Evolutionary conservation across 352 stramenopile species (phyloP).

Genomic region (Phytophthora citrophthora): DNA sequence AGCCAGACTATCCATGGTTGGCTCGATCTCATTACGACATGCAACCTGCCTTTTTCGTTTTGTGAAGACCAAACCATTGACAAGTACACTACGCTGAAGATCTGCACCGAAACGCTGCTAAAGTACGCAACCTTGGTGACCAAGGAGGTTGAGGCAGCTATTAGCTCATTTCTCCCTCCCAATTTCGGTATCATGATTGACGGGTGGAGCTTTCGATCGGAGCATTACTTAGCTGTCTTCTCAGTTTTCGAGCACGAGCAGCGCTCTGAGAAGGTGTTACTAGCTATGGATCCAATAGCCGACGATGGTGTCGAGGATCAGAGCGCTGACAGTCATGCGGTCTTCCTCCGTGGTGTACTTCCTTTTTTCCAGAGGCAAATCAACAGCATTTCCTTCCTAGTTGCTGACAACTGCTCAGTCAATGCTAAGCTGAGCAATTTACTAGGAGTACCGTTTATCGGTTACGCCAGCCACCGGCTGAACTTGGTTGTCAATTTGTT

Average conservation of each 20-base stretch:
- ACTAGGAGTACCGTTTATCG: slow-evolving; percentile 3
- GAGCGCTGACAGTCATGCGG: neutral
- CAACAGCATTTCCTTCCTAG: neutral
- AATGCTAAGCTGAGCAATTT: slow-evolving; percentile 1
- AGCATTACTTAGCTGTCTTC: slow-evolving; percentile 2
- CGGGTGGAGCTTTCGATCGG: slow-evolving; percentile 1
- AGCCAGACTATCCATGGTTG: slow-evolving; percentile 6
- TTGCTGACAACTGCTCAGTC: slow-evolving; percentile 7
- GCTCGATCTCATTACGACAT: slow-evolving; percentile 3
- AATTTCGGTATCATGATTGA: slow-evolving; percentile 4
- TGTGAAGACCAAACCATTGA: slow-evolving; percentile 1
- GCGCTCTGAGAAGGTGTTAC: neutral
- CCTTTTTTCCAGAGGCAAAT: neutral
- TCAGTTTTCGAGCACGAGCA: slow-evolving; percentile 1
- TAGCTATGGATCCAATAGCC: neutral
- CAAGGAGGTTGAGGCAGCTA: neutral
- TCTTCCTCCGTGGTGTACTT: neutral
- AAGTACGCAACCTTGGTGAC: neutral
- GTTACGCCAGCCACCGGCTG: slow-evolving; percentile 2
- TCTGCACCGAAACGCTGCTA: slow-evolving; percentile 6
- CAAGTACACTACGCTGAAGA: slow-evolving; percentile 9
- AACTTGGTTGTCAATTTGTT: slow-evolving; percentile 7
- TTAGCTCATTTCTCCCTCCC: neutral
- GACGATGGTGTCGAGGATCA: neutral
- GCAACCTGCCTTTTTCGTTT: neutral